phyloP scores from a whole-genome alignment of 1,284 basidiomycete species.

The Rhodofomes roseus region DNA sequence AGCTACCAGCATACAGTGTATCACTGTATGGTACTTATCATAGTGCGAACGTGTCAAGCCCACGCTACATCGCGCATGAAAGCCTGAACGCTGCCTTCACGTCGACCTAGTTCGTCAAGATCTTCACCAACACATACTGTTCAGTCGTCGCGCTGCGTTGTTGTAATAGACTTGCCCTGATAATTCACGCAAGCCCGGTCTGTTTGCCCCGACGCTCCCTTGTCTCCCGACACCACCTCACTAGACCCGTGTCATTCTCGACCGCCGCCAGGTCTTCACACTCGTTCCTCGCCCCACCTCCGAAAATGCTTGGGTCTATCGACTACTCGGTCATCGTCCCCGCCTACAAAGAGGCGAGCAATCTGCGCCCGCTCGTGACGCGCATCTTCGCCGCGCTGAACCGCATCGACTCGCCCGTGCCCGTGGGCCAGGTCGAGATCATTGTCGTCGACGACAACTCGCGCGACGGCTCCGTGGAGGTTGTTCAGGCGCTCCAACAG shows the following conservation, averaged over 20 bases:
- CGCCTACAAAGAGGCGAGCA: slow-evolving; percentile 42
- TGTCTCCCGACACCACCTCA: not conserved
- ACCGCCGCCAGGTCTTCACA: not conserved
- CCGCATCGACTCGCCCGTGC: slow-evolving; percentile 26
- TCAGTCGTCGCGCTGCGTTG: no score
- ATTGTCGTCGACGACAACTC: slow-evolving; percentile 47
- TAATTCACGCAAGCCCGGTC: no score
- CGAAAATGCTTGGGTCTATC: slow-evolving; percentile 16
- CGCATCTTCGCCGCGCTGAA: slow-evolving; percentile 33
- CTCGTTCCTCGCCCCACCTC: not conserved
- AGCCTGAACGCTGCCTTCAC: no score
- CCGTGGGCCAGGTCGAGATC: slow-evolving; percentile 33
- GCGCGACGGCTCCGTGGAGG: slow-evolving; percentile 40
- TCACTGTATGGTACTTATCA: no score
- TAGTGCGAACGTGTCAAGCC: no score
- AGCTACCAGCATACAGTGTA: no score
- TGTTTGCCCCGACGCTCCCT: no score
- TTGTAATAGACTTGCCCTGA: no score
- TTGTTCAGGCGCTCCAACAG: slow-evolving; percentile 33
- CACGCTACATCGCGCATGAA: no score
- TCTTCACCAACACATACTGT: no score
- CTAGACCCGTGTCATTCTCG: not conserved
- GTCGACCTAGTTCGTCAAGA: no score
- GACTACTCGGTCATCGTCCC: slow-evolving; percentile 42
- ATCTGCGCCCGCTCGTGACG: slow-evolving; percentile 38